phyloP scores from a whole-genome alignment of 1,284 basidiomycete genomes.

The Cryptococcus neoformans region DNA sequence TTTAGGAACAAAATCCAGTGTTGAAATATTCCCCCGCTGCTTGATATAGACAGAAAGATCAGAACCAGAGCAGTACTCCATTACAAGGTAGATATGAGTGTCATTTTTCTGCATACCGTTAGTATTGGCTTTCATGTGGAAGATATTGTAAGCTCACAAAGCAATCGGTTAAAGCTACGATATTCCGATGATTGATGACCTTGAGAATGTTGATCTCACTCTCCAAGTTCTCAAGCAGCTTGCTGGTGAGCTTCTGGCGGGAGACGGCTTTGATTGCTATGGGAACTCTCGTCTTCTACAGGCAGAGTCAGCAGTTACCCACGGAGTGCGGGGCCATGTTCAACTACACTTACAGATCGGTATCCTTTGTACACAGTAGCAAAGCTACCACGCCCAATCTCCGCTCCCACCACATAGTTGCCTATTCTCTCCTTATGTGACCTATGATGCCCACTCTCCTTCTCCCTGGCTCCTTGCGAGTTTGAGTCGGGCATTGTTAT shows the following conservation, averaged over 20 bases:
- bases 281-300: slow-evolving; percentile 66
- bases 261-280: slow-evolving; percentile 97
- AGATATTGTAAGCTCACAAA: slow-evolving; percentile 54
- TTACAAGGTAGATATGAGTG: slow-evolving; percentile 93
- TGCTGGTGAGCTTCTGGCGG: slow-evolving; percentile 80
- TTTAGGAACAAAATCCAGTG: slow-evolving; percentile 73
- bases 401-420: slow-evolving; percentile 54
- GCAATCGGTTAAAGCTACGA: slow-evolving; percentile 90
- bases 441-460: slow-evolving; percentile 7
- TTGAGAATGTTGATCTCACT: slow-evolving; percentile 98
- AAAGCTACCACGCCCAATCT: slow-evolving; percentile 76
- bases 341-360: slow-evolving; percentile 62
- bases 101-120: slow-evolving; percentile 68
- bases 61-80: slow-evolving; percentile 95
- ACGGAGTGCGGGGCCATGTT: not conserved
- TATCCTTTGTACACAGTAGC: slow-evolving; percentile 94
- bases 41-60: slow-evolving; percentile 97
- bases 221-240: slow-evolving; percentile 94
- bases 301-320: not conserved
- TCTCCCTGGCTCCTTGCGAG: slow-evolving; percentile 11
- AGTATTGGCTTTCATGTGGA: not conserved
- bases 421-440: slow-evolving; percentile 46
- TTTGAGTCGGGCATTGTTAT: slow-evolving; percentile 3
- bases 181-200: slow-evolving; percentile 85
- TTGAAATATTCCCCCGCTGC: slow-evolving; percentile 81